These are phyloP conservation scores for Bipolaris cookei DNA, from an alignment of 2,329 filamentous ascomycete species.

Conservation along the genomic window DNA sequence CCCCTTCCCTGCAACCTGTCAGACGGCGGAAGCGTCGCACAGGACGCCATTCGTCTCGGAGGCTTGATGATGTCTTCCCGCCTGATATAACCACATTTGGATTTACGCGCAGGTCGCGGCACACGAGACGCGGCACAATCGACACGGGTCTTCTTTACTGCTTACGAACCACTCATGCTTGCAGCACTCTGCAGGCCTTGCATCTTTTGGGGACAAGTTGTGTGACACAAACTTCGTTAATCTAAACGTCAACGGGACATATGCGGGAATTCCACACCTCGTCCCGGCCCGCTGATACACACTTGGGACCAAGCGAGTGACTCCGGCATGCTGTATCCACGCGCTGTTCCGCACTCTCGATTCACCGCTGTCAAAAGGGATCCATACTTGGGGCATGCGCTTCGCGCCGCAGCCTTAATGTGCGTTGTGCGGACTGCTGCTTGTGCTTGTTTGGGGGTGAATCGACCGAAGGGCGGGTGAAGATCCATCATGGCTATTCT, in stretches of 20 bases:
- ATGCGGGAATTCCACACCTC: slow-evolving; percentile 37
- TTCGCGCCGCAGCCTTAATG: slow-evolving; percentile 17
- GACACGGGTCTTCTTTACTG: slow-evolving; percentile 14
- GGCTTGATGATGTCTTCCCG: slow-evolving; percentile 27
- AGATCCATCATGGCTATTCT: slow-evolving; percentile 23
- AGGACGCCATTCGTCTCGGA: slow-evolving; percentile 21
- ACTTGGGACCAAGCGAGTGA: slow-evolving; percentile 30
- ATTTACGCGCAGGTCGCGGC: slow-evolving; percentile 29
- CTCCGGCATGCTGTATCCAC: slow-evolving; percentile 22
- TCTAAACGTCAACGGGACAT: slow-evolving; percentile 35
- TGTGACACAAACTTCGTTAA: slow-evolving; percentile 44
- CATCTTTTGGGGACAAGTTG: slow-evolving; percentile 28
- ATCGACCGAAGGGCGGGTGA: slow-evolving; percentile 26
- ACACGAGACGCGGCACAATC: slow-evolving; percentile 25
- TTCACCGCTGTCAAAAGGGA: slow-evolving; percentile 16
- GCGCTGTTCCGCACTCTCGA: slow-evolving; percentile 17
- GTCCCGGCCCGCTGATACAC: slow-evolving; percentile 47
- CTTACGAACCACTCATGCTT: slow-evolving; percentile 24
- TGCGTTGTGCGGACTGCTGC: slow-evolving; percentile 19
- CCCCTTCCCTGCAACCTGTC: slow-evolving; percentile 14
- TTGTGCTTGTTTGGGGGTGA: slow-evolving; percentile 27
- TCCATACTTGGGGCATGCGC: slow-evolving; percentile 13
- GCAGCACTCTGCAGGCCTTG: slow-evolving; percentile 29
- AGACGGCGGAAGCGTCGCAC: slow-evolving; percentile 25
- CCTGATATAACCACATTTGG: slow-evolving; percentile 30